These are phyloP conservation scores for Discostella pseudostelligera DNA, from an alignment of 108 stramenopile species.

Conservation along the genomic window DNA sequence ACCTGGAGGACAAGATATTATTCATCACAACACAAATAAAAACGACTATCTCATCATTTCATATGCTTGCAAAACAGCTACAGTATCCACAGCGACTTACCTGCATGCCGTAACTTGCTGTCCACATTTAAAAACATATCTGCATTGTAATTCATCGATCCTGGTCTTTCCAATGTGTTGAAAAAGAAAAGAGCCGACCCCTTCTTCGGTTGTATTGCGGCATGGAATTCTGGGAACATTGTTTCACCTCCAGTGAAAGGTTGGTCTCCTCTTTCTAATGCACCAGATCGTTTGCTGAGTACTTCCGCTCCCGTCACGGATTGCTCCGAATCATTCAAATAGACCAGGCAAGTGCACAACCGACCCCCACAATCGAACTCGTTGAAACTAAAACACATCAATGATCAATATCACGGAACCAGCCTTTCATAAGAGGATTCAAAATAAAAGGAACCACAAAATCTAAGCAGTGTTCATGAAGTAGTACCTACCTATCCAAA, in stretches of 20 bases:
- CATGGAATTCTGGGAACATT: constrained; percentile 36
- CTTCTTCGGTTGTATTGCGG: constrained; percentile 20
- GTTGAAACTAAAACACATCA: constrained; percentile 26
- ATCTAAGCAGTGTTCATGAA: background rate
- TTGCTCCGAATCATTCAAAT: constrained; percentile 34
- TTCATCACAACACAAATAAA: too few species aligned
- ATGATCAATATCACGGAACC: background rate
- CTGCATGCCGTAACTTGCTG: constrained; percentile 42
- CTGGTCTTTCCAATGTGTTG: constrained; percentile 52
- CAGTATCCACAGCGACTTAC: too few species aligned
- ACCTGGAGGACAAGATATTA: too few species aligned
- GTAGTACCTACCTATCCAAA: constrained; percentile 24
- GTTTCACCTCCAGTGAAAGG: constrained; percentile 43
- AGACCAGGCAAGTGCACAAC: constrained; percentile 48
- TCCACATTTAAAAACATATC: constrained; percentile 46
- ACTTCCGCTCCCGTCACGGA: background rate
- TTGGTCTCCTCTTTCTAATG: background rate
- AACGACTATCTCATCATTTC: too few species aligned
- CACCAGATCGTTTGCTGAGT: too few species aligned
- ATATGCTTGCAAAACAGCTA: too few species aligned
- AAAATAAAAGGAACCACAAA: background rate
- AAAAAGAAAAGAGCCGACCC: constrained; percentile 50
- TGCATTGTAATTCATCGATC: constrained; percentile 26
- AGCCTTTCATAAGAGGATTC: background rate
- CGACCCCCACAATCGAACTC: constrained; percentile 47